Evolutionary conservation across 2,329 filamentous ascomycete species (phyloP).

Genomic region (Dryadomyces sulphureus): DNA sequence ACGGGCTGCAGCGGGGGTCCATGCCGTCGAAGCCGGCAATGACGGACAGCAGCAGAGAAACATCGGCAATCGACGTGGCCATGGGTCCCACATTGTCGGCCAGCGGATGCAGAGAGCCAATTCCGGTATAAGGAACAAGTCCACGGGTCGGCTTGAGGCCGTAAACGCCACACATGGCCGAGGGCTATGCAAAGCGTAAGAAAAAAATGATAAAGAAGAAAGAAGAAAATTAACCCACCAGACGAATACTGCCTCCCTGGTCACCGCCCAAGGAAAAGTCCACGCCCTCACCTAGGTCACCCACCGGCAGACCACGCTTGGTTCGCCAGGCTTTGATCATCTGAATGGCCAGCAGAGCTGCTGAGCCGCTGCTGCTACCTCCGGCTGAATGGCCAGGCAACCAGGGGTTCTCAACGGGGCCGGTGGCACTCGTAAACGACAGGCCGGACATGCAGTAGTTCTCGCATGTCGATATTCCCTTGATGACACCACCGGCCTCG

Average conservation of each 20-base stretch:
- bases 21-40: conserved; percentile 33
- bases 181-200: conserved; percentile 13
- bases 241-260: conserved; percentile 59
- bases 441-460: conserved; percentile 38
- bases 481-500: conserved; percentile 53
- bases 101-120: conserved; percentile 22
- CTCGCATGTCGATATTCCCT: conserved; percentile 67
- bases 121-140: conserved; percentile 33
- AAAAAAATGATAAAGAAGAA: not conserved
- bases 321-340: conserved; percentile 5
- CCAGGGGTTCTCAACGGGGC: conserved; percentile 57
- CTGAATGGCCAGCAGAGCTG: conserved; percentile 19
- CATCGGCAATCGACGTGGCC: conserved; percentile 25
- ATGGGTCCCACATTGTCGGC: conserved; percentile 32
- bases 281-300: conserved; percentile 16
- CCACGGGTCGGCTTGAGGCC: conserved; percentile 33
- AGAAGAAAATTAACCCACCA: conserved; percentile 18
- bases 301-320: conserved; percentile 46
- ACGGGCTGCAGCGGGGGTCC: conserved; percentile 26
- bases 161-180: conserved; percentile 24
- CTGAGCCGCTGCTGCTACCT: conserved; percentile 61
- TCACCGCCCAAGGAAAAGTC: conserved; percentile 37
- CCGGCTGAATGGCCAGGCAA: conserved; percentile 60
- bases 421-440: conserved; percentile 55
- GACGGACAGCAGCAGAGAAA: conserved; percentile 22